Evolutionary conservation across 768 basidiomycete genomes (phyloP).

Genomic region (Lactarius sanguifluus): DNA sequence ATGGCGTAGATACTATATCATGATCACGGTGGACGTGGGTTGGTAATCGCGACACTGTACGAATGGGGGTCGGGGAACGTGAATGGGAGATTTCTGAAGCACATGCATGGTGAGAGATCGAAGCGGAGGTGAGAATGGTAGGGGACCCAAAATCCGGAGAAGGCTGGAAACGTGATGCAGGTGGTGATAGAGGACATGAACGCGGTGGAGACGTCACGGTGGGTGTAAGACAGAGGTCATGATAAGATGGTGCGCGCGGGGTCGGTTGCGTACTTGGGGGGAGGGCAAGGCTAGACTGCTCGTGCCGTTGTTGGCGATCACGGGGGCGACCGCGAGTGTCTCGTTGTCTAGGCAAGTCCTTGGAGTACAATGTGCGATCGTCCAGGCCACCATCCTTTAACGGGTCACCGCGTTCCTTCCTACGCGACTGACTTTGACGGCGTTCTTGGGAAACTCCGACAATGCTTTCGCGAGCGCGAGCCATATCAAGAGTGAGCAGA

Average conservation of each 20-base stretch:
- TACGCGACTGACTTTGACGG: slow-evolving; percentile 30
- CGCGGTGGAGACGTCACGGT: slow-evolving; percentile 41
- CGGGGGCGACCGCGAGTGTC: slow-evolving; percentile 61
- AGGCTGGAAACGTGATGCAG: slow-evolving; percentile 8
- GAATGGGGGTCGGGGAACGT: slow-evolving; percentile 43
- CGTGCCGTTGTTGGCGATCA: slow-evolving; percentile 47
- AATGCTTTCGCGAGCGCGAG: slow-evolving; percentile 51
- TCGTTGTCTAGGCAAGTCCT: slow-evolving; percentile 44
- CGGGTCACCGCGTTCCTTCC: slow-evolving; percentile 41
- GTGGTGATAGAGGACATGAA: slow-evolving; percentile 27
- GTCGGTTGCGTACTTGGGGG: slow-evolving; percentile 34
- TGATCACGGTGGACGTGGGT: slow-evolving; percentile 25
- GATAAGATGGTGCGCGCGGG: slow-evolving; percentile 32
- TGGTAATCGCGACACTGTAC: slow-evolving; percentile 34
- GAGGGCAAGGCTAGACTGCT: slow-evolving; percentile 38
- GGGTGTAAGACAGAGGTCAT: slow-evolving; percentile 34
- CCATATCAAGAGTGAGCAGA: slow-evolving; percentile 55
- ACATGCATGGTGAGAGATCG: slow-evolving; percentile 16
- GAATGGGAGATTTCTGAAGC: slow-evolving; percentile 33
- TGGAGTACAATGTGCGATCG: slow-evolving; percentile 59
- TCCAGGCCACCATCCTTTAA: slow-evolving; percentile 45
- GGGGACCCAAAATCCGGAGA: slow-evolving; percentile 16
- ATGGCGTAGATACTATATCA: slow-evolving; percentile 38
- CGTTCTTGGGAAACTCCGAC: slow-evolving; percentile 31
- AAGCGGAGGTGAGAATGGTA: slow-evolving; percentile 18